Percentiles rank a stretch among this genome's conserved stretches.
These are phyloP conservation scores for Boletus reticuloceps DNA, from an alignment of 768 basidiomycete species.

Conservation along the genomic window DNA sequence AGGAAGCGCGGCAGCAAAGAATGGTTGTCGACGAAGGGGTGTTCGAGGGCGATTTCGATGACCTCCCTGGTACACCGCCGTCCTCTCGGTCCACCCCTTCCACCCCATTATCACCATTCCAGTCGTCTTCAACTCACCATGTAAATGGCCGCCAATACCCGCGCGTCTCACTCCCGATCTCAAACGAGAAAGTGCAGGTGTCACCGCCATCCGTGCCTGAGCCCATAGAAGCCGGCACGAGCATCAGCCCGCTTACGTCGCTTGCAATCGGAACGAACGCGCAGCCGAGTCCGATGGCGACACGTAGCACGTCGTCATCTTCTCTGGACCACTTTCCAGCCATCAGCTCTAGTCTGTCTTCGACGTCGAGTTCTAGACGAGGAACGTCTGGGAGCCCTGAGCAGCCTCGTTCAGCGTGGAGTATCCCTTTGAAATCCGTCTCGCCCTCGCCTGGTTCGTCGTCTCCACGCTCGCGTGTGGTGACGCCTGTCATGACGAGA, in stretches of 20 bases:
- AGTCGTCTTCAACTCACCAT: slow-evolving; percentile 19
- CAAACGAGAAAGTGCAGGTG: slow-evolving; percentile 55
- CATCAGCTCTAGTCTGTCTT: slow-evolving; percentile 31
- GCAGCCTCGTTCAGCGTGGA: slow-evolving; percentile 37
- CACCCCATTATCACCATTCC: slow-evolving; percentile 4
- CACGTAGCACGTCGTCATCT: slow-evolving; percentile 15
- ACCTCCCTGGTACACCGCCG: slow-evolving; percentile 5
- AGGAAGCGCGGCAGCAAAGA: slow-evolving; percentile 22
- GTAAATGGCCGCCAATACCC: slow-evolving; percentile 29
- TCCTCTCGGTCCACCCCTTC: slow-evolving; percentile 21
- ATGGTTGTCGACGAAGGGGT: slow-evolving; percentile 48
- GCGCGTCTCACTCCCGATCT: slow-evolving; percentile 26
- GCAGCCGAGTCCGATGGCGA: slow-evolving; percentile 9
- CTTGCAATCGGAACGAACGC: slow-evolving; percentile 2
- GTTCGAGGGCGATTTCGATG: slow-evolving; percentile 49
- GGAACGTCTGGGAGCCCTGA: slow-evolving; percentile 14
- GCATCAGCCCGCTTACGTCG: slow-evolving; percentile 27
- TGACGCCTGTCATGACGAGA: slow-evolving; percentile 7
- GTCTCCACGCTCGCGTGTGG: slow-evolving; percentile 16
- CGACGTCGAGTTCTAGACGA: slow-evolving; percentile 20
- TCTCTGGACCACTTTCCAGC: slow-evolving; percentile 34
- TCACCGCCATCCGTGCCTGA: slow-evolving; percentile 50
- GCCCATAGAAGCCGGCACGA: slow-evolving; percentile 52
- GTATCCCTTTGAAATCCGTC: slow-evolving; percentile 32
- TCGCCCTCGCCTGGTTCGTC: slow-evolving; percentile 12